A percentile compares a stretch with the other conserved stretches of the same genome.
Evolutionary conservation across 2,329 filamentous ascomycete genomes (phyloP).

Genomic region (Cryphonectria naterciae): DNA sequence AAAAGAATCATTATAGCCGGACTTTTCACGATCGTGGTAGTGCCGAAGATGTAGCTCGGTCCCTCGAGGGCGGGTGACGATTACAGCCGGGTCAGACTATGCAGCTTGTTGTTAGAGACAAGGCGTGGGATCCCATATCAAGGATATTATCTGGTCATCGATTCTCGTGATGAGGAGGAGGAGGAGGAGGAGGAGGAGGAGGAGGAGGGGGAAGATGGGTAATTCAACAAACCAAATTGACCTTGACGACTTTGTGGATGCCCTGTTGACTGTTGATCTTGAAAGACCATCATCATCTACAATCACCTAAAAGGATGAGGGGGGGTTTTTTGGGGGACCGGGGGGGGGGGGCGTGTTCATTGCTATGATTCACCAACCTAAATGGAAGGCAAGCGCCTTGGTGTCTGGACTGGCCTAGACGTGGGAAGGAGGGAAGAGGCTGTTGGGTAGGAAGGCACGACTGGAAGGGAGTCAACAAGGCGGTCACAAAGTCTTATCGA

Average conservation of each 20-base stretch:
- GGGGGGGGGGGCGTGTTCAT: not conserved
- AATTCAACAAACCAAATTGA: not conserved
- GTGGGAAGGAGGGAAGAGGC: not conserved
- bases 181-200: not conserved
- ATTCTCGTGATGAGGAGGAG: not conserved
- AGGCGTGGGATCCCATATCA: not conserved
- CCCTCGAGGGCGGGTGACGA: not conserved
- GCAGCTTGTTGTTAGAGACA: not conserved
- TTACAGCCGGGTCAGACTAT: not conserved
- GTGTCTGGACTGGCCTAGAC: not conserved
- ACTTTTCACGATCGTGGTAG: not conserved
- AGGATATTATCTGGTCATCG: not conserved
- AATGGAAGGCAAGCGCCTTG: not conserved
- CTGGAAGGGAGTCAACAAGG: constrained; percentile 7
- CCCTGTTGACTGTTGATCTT: not conserved
- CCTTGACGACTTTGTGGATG: not conserved
- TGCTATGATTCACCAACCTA: not conserved
- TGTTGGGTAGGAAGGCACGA: constrained; percentile 13
- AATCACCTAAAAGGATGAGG: not conserved
- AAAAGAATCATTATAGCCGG: not conserved
- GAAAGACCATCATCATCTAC: not conserved
- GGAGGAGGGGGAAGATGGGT: not conserved
- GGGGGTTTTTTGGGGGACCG: too few relatives aligned
- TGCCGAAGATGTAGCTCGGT: not conserved
- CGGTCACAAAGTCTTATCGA: not conserved